Percentiles rank a stretch among this genome's conserved stretches.
Evolutionary conservation across 139 green algal genomes (phyloP).

Genomic region (Chlamydomonas applanata): DNA sequence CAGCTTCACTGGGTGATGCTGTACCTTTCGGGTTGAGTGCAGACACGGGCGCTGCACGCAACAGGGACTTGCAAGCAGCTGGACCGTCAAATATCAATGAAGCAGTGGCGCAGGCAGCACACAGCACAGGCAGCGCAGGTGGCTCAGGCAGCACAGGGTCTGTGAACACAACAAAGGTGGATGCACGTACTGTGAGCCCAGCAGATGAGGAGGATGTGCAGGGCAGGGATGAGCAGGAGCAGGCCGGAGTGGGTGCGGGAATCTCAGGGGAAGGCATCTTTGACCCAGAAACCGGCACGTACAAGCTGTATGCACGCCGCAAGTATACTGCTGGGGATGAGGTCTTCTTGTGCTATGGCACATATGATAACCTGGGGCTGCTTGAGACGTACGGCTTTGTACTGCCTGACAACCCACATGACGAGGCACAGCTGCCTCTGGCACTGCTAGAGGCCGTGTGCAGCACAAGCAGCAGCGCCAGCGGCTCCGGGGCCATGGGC

Average conservation of each 20-base stretch:
- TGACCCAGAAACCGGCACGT: conserved; percentile 33
- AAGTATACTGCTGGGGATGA: conserved; percentile 42
- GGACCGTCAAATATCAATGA: too few species aligned
- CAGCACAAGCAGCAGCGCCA: conserved; percentile 3
- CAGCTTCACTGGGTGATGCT: conserved; percentile 9
- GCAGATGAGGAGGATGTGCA: too few species aligned
- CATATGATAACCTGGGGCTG: conserved; percentile 85
- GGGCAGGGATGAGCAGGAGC: background rate
- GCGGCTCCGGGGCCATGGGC: background rate
- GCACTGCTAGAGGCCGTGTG: conserved; percentile 16
- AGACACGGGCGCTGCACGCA: too few species aligned
- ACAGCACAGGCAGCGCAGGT: background rate
- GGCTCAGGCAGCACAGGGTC: background rate
- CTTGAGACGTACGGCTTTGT: conserved; percentile 88
- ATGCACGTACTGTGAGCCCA: too few species aligned
- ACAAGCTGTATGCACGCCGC: conserved; percentile 32
- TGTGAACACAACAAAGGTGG: too few species aligned
- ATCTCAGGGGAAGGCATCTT: conserved; percentile 48
- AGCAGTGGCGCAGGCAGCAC: background rate
- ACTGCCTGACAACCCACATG: conserved; percentile 72
- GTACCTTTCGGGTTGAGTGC: too few species aligned
- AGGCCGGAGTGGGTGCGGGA: too few species aligned
- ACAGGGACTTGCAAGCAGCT: too few species aligned
- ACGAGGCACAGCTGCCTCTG: conserved; percentile 44
- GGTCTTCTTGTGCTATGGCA: conserved; percentile 87